These are phyloP conservation scores for Vitis cinerea DNA, from an alignment of 164 flowering plant species.

Conservation along the genomic window DNA sequence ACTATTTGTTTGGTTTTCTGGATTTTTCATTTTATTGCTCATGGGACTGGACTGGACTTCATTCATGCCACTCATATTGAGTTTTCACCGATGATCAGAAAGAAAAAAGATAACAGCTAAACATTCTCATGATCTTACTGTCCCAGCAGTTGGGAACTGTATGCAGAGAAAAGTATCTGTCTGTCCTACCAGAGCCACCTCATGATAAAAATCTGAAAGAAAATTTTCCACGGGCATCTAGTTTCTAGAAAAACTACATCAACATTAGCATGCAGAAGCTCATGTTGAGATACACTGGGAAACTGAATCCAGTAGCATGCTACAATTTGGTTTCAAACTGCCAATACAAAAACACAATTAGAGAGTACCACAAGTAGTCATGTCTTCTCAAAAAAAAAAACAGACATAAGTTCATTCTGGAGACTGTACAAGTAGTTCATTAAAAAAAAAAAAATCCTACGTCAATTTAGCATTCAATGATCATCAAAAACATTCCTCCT, in stretches of 20 bases:
- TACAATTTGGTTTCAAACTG: background rate
- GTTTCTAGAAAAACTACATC: background rate
- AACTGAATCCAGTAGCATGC: background rate
- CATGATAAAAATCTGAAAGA: background rate
- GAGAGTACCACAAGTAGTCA: background rate
- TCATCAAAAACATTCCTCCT: background rate
- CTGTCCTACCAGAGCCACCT: background rate
- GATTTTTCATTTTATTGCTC: slow-evolving; percentile 29
- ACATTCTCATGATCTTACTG: background rate
- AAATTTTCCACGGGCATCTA: background rate
- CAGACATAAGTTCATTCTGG: background rate
- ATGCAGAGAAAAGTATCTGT: background rate
- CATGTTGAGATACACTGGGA: background rate
- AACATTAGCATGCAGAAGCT: background rate
- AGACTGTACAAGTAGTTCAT: background rate
- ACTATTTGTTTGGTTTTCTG: slow-evolving; percentile 32
- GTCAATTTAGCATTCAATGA: background rate
- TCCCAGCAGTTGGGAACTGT: background rate
- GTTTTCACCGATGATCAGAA: slow-evolving; percentile 1
- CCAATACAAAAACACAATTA: slow-evolving; percentile 1
- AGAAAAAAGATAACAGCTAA: slow-evolving; percentile 1
- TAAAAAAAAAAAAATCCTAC: too few species aligned
- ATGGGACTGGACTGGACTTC: background rate
- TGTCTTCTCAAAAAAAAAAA: background rate
- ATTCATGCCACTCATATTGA: slow-evolving; percentile 3